Evolutionary conservation across 768 basidiomycete genomes (phyloP).

Genomic region (Boletus reticulatus): DNA sequence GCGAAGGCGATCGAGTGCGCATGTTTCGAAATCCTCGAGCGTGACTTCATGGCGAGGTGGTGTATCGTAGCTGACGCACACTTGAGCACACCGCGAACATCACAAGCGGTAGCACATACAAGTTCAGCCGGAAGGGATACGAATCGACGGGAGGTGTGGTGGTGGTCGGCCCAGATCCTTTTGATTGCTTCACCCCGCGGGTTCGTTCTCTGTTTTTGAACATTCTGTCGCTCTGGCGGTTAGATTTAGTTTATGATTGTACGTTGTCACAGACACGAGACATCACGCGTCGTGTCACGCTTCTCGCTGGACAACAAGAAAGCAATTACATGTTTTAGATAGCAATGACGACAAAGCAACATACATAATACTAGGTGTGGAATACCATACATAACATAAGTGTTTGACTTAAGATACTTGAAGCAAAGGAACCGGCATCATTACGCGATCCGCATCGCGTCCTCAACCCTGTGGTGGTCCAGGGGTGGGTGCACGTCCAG

Average conservation of each 20-base stretch:
- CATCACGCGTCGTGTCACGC: constrained; percentile 27
- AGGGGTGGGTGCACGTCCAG: constrained; percentile 28
- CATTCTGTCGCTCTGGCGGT: constrained; percentile 10
- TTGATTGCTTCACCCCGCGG: not conserved
- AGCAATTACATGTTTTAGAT: constrained; percentile 10
- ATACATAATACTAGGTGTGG: constrained; percentile 27
- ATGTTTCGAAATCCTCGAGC: constrained; percentile 92
- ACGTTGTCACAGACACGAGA: constrained; percentile 21
- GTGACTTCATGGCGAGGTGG: constrained; percentile 89
- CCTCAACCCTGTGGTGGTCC: constrained; percentile 22
- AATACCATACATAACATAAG: constrained; percentile 30
- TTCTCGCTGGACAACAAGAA: not conserved
- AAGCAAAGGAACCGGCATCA: constrained; percentile 1
- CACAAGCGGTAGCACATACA: constrained; percentile 48
- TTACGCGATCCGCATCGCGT: not conserved
- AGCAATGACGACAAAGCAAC: constrained; percentile 17
- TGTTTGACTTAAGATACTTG: constrained; percentile 23
- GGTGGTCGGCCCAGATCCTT: not conserved
- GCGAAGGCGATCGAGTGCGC: constrained; percentile 83
- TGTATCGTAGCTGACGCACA: constrained; percentile 67
- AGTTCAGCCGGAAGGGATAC: constrained; percentile 75
- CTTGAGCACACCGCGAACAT: constrained; percentile 3
- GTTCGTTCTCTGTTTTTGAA: constrained; percentile 16
- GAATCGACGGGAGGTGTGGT: not conserved
- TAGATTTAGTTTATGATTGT: not conserved